These are phyloP conservation scores for Acanthamoeba castellanii DNA, from an alignment of 208 protist genomes.

Conservation along the genomic window DNA sequence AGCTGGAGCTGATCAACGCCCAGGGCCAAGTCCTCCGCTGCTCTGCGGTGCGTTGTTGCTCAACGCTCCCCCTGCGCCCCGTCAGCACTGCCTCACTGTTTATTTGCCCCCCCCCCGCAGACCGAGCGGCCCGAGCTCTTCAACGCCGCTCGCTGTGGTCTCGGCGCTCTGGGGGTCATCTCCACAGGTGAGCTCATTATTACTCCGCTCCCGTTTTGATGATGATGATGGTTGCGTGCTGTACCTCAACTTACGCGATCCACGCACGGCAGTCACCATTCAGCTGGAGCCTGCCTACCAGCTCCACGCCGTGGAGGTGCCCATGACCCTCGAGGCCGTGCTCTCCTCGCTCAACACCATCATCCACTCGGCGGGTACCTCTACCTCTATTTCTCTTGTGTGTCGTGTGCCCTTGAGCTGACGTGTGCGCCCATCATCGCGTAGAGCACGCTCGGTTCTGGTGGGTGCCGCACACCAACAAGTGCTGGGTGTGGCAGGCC, in stretches of 20 bases:
- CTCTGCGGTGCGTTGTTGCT: neutral
- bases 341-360: conserved; percentile 28
- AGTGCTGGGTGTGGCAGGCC: conserved; percentile 73
- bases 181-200: neutral
- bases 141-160: conserved; percentile 52
- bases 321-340: conserved; percentile 67
- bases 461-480: conserved; percentile 78
- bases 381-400: neutral
- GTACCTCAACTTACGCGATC: too few relatives aligned
- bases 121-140: conserved; percentile 60
- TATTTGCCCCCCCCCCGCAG: neutral
- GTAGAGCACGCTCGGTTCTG: conserved; percentile 71
- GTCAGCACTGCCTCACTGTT: neutral
- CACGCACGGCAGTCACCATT: conserved; percentile 36
- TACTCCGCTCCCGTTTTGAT: too few relatives aligned
- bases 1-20: conserved; percentile 64
- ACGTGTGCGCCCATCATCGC: too few relatives aligned
- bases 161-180: conserved; percentile 57
- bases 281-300: conserved; percentile 66
- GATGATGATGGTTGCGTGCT: neutral
- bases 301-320: conserved; percentile 45
- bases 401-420: neutral
- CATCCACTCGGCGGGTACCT: conserved; percentile 7
- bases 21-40: conserved; percentile 25
- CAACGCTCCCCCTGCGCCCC: neutral